Conservation (phyloP, 1,139 yeast genomes). For the Kluyveromyces sp. region DNA sequence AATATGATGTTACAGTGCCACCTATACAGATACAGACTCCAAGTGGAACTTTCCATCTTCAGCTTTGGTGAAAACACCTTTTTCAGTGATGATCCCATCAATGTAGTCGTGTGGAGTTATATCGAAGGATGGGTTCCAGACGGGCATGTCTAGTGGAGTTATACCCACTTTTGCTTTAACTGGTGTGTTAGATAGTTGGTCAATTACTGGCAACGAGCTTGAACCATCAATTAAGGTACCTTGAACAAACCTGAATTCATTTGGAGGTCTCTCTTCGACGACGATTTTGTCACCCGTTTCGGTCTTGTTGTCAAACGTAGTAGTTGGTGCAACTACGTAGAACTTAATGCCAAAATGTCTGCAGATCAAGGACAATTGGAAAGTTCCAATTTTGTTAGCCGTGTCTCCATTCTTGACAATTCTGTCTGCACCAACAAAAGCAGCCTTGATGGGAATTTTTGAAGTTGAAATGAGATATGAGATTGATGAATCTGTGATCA, state of each 20-base stretch:
- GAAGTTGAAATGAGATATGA: conserved; percentile 53
- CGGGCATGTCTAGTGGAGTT: conserved; percentile 78
- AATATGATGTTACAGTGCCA: background rate
- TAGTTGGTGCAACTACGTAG: conserved; percentile 90
- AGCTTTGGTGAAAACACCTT: conserved; percentile 45
- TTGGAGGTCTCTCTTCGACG: conserved; percentile 80
- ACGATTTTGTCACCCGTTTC: conserved; percentile 62
- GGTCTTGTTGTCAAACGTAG: conserved; percentile 73
- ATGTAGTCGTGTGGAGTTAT: conserved; percentile 78
- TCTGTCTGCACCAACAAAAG: conserved; percentile 98
- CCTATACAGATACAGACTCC: conserved; percentile 7
- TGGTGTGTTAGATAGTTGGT: conserved; percentile 28
- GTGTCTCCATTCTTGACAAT: conserved; percentile 89
- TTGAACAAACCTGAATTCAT: conserved; percentile 67
- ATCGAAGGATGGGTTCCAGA: conserved; percentile 97
- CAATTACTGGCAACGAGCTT: conserved; percentile 28
- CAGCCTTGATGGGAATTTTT: conserved; percentile 59
- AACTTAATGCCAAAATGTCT: conserved; percentile 54
- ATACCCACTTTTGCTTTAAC: conserved; percentile 59
- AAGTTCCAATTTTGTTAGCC: conserved; percentile 96
- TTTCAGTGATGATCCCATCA: conserved; percentile 85
- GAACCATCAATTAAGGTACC: conserved; percentile 48
- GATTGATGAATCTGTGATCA: conserved; percentile 89
- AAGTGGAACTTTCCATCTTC: conserved; percentile 40
- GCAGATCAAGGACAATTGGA: conserved; percentile 71